These are phyloP conservation scores for Casuarina equisetifolia DNA, from an alignment of 306 rosid genomes.

Conservation along the genomic window DNA sequence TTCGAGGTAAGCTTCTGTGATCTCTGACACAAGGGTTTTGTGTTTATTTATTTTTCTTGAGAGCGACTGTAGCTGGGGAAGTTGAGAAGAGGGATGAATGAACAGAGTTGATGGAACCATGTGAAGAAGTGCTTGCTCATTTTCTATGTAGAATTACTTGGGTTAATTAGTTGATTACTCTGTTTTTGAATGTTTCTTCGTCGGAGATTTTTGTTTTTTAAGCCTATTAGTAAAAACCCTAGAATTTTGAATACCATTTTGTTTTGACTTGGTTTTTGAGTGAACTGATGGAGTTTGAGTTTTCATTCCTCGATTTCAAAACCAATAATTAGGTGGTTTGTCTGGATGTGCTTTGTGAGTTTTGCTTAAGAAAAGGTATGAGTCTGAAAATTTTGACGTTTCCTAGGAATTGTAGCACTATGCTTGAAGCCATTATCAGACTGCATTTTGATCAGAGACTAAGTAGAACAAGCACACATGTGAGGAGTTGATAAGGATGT, in stretches of 20 bases:
- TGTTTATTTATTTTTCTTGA: neutral
- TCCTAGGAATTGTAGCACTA: neutral
- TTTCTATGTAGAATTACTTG: too few species aligned
- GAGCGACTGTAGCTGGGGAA: conserved; percentile 14
- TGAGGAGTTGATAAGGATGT: neutral
- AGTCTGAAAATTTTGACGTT: neutral
- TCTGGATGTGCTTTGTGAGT: neutral
- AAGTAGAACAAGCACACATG: neutral
- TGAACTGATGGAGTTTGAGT: neutral
- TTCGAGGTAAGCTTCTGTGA: conserved; percentile 44
- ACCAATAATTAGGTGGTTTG: neutral
- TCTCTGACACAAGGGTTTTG: neutral
- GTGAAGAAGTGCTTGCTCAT: neutral
- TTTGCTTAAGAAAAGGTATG: neutral
- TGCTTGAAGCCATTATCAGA: neutral
- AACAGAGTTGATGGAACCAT: neutral
- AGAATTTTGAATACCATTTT: neutral
- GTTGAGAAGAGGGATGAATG: neutral
- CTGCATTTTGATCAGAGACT: neutral
- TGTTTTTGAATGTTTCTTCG: too few species aligned
- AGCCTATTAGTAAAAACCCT: neutral
- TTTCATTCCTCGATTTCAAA: neutral
- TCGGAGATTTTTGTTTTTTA: neutral
- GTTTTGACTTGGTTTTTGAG: neutral
- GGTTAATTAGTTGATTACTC: too few species aligned